A percentile compares a stretch with the other conserved stretches of the same genome.
phyloP scores from a whole-genome alignment of 805 yeast species.

The Sungouiozyma ichnusensis region DNA sequence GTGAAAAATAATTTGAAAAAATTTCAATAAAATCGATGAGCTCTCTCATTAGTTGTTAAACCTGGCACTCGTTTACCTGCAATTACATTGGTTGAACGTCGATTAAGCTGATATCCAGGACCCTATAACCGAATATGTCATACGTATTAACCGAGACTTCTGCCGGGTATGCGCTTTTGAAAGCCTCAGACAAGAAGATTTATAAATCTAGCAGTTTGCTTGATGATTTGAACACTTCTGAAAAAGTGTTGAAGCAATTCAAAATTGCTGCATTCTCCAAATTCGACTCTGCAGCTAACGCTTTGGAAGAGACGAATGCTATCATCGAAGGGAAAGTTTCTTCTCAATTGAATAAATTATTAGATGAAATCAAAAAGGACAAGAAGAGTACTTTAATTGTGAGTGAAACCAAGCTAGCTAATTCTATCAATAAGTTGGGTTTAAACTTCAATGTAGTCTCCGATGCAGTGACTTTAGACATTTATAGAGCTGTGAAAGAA shows the following conservation, averaged over 20 bases:
- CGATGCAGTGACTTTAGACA: slow-evolving; percentile 89
- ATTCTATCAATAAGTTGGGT: slow-evolving; percentile 90
- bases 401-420: slow-evolving; percentile 91
- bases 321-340: slow-evolving; percentile 91
- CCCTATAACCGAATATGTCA: slow-evolving; percentile 41
- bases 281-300: slow-evolving; percentile 88
- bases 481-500: slow-evolving; percentile 92
- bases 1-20: too few species aligned
- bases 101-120: neutral
- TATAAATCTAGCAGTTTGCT: slow-evolving; percentile 70
- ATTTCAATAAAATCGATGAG: neutral
- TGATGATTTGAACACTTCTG: slow-evolving; percentile 70
- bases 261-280: slow-evolving; percentile 94
- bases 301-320: slow-evolving; percentile 89
- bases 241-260: slow-evolving; percentile 79
- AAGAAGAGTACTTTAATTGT: slow-evolving; percentile 84
- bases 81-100: too few species aligned
- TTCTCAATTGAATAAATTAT: slow-evolving; percentile 63
- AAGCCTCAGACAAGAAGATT: slow-evolving; percentile 95
- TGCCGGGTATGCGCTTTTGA: slow-evolving; percentile 96
- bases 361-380: slow-evolving; percentile 65
- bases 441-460: slow-evolving; percentile 80
- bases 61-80: too few species aligned
- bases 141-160: slow-evolving; percentile 94
- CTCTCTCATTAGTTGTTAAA: too few species aligned